Percentiles rank a stretch among this genome's conserved stretches.
phyloP scores from a whole-genome alignment of 495 filamentous ascomycete species.

The Sphaerosporella brunnea region DNA sequence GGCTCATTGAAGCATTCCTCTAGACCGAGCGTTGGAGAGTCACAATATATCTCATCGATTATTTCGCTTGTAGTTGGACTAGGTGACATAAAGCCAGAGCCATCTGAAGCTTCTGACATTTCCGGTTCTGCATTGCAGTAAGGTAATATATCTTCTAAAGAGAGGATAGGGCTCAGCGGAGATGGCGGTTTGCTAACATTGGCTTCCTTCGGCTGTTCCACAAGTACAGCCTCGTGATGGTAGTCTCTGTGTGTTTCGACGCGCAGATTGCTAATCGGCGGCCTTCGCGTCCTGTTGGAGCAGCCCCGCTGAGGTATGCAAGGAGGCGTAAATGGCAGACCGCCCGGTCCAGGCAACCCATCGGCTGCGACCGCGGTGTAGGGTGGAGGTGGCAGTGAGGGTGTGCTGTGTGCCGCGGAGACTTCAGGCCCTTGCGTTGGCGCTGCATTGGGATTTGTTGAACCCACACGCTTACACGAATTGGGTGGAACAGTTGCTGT shows the following conservation, averaged over 20 bases:
- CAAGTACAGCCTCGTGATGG: no score
- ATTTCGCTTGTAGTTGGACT: background rate
- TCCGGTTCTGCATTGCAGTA: no score
- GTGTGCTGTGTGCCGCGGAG: no score
- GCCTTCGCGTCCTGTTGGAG: background rate
- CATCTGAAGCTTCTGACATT: no score
- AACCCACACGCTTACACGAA: no score
- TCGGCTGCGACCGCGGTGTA: background rate
- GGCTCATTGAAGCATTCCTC: background rate
- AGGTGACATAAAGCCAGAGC: no score
- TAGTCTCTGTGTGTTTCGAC: background rate
- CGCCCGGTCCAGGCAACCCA: background rate
- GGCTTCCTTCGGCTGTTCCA: background rate
- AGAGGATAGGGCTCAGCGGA: background rate
- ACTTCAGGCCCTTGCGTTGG: no score
- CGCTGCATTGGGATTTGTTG: no score
- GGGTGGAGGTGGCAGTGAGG: background rate
- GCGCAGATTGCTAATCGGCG: background rate
- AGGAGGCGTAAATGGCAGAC: background rate
- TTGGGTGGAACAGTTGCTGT: no score
- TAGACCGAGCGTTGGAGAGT: slow-evolving; percentile 2
- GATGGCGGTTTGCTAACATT: background rate
- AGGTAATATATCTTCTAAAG: no score
- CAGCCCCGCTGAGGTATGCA: background rate
- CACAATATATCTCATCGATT: slow-evolving; percentile 5